Base-by-base conservation (phyloP, 2,329 filamentous ascomycete genomes). In the Exophiala mesophila region DNA sequence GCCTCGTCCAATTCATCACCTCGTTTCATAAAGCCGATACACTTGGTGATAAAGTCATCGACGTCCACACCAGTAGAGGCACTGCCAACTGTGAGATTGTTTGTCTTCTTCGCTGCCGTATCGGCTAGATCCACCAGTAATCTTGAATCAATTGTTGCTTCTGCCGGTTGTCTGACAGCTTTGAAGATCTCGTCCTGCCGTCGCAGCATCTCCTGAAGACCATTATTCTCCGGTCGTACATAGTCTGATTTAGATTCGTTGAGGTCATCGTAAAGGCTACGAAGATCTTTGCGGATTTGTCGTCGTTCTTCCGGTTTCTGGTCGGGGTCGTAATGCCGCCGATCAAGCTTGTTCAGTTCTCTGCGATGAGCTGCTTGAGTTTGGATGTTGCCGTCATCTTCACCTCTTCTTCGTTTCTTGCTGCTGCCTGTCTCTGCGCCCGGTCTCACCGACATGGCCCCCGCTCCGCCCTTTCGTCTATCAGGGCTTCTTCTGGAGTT, bases 21-120 rank as follows among this genome's bases (percentile, higher is more conserved):
- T 24, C 77, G 73, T 16, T 78, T 80, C 88, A 97, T 96, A 60
- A 85, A 97, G 3, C 77, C 78, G 46, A 94, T 88, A 62, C 85
- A 90, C 63, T 94, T 94, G 1, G 85, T 85, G 10, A 97, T 79
- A 57, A 97, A 94, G 56, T 95, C 86, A 48, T 97, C 89, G 0
- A 94, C 74, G 57, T 97, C 89, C 16, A 98, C 69, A 5, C 88
- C 87, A 37, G 83, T 80, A 2, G 79, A 78, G 2, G 76, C 69
- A 55, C 83, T 83, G 5, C 88, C 88, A 20, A 87, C 72, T 1
- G 83, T 80, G 18, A 94, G 73, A 38, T 82, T 80, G 31, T 83
- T 72, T 0, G 87, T 83, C 59, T 88, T 88, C 55, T 85, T 86
- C 56, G 84, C 82, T 0, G 85, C 83, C 3, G 94, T 65, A 51